Evolutionary conservation across 2,329 filamentous ascomycete genomes (phyloP), one percentile per base, ranked within the genome.

Genomic region (Neonectria punicea): DNA sequence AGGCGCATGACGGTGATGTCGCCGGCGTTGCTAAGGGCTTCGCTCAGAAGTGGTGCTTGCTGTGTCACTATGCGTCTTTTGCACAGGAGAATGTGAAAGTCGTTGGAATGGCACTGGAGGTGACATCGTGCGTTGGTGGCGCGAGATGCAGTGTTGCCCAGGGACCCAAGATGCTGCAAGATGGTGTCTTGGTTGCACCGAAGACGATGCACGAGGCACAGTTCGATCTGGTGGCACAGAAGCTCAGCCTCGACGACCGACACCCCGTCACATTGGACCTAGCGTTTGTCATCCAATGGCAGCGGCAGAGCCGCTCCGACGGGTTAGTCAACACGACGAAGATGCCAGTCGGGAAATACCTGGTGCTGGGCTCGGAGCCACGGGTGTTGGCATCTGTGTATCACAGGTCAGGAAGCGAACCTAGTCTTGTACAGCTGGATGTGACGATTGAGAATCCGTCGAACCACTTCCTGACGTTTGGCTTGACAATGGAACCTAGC

Each of bases 391-490:
- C 87, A 0, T 83, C 85, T 0, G 83, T 86, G 3, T 80, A 84
- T 4, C 84, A 87, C 69, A 76, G 79, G 20, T 73, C 76, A 8
- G 73, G 74, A 11, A 70, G 74, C 28, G 67, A 71, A 46, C 63
- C 78, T 58, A 61, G 73, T 11, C 74, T 87, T 9, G 68, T 87
- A 49, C 80, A 83, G 61, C 77, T 89, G 14, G 80, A 85, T 46
- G 76, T 88, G 76, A 93, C 89, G 4, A 89, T 99, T 61, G 96
- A 99, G 80, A 99, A 99, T 77, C 92, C 94, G 0, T 98, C 95
- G 0, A 92, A 90, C 77, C 96, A 99, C 78, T 97, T 97, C 80
- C 87, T 99, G 54, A 97, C 94, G 0, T 99, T 99, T 80, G 94
- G 93, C 32, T 80, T 98, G 53, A 89, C 86, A 28, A 97, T 99